These are phyloP conservation scores for Fagopyrum esculentum DNA, from an alignment of 148 eudicot genomes.

Conservation along the genomic window DNA sequence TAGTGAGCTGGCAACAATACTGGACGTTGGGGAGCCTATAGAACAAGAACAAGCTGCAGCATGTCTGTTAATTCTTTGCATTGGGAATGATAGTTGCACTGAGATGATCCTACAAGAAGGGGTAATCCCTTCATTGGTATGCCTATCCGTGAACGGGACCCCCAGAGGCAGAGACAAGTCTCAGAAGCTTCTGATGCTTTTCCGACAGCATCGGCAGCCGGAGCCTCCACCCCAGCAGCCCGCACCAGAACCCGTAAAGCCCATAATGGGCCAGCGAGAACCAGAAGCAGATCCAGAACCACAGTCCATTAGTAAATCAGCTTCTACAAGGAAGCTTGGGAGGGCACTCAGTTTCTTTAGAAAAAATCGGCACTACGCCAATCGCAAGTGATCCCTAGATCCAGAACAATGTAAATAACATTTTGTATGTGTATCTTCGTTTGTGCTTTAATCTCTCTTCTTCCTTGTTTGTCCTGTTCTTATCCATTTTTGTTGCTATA, in stretches of 20 bases:
- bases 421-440: slow-evolving; percentile 1
- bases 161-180: slow-evolving; percentile 81
- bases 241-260: not conserved
- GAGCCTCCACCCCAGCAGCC: slow-evolving; percentile 26
- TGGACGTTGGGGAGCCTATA: slow-evolving; percentile 70
- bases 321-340: slow-evolving; percentile 50
- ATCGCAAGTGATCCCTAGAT: slow-evolving; percentile 13
- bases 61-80: slow-evolving; percentile 67
- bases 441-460: not conserved
- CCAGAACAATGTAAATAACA: not conserved
- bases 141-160: slow-evolving; percentile 83
- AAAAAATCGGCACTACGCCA: slow-evolving; percentile 56
- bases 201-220: slow-evolving; percentile 80
- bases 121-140: slow-evolving; percentile 82
- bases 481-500: not conserved
- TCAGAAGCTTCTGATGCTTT: slow-evolving; percentile 82
- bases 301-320: slow-evolving; percentile 45
- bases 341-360: slow-evolving; percentile 62
- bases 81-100: slow-evolving; percentile 60
- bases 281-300: not conserved
- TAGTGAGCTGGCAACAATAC: slow-evolving; percentile 48
- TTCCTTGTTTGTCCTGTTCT: not conserved
- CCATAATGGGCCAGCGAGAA: too few species aligned
- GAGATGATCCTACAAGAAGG: slow-evolving; percentile 95
- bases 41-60: slow-evolving; percentile 91